phyloP scores from a whole-genome alignment of 257 asterid genomes.

The Solanum clarkiae region DNA sequence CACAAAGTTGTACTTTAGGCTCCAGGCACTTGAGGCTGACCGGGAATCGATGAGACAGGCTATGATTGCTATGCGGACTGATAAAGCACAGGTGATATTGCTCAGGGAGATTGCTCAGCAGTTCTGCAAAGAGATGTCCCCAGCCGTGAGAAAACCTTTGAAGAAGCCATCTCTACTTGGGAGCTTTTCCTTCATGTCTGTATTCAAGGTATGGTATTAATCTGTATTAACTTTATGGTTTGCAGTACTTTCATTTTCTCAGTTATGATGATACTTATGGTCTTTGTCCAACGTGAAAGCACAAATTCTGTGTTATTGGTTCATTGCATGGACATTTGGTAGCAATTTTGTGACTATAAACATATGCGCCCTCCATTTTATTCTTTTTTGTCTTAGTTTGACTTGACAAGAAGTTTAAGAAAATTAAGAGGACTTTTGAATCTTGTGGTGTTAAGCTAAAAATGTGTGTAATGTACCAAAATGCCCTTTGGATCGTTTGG shows the following conservation, averaged over 20 bases:
- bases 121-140: slow-evolving; percentile 68
- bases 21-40: slow-evolving; percentile 97
- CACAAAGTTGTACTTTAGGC: slow-evolving; percentile 77
- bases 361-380: background rate
- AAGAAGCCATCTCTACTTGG: slow-evolving; percentile 42
- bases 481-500: background rate
- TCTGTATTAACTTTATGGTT: background rate
- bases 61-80: slow-evolving; percentile 72
- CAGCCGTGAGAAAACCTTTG: slow-evolving; percentile 31
- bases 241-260: slow-evolving; percentile 24
- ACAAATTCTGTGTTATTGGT: background rate
- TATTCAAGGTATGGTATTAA: slow-evolving; percentile 55
- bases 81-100: slow-evolving; percentile 78
- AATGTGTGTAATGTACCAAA: background rate
- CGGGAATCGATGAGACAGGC: slow-evolving; percentile 97
- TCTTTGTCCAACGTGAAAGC: background rate
- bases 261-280: slow-evolving; percentile 20
- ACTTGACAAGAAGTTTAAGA: background rate
- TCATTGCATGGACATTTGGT: background rate
- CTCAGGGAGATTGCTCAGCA: slow-evolving; percentile 94
- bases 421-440: background rate
- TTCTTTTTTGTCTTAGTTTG: background rate
- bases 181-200: slow-evolving; percentile 38
- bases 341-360: background rate
- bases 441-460: background rate